Conservation (phyloP, 495 filamentous ascomycete genomes). For the Talaromyces adpressus region DNA sequence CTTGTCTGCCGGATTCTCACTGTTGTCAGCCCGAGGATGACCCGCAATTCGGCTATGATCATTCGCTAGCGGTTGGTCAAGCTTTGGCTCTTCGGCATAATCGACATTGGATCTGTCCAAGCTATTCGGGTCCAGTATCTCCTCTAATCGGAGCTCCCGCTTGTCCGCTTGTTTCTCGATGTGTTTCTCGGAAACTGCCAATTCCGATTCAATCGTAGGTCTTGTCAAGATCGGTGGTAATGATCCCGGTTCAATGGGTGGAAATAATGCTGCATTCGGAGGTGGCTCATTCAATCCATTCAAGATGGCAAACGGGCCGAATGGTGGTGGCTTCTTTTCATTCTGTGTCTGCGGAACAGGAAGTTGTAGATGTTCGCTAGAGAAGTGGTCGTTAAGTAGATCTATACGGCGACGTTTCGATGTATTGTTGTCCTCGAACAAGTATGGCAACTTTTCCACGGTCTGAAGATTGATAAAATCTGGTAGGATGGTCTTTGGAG, state of each 20-base stretch:
- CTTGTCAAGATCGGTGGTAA: conserved; percentile 35
- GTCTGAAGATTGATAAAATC: conserved; percentile 43
- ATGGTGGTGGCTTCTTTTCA: conserved; percentile 41
- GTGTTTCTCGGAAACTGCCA: conserved; percentile 16
- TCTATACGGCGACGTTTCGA: conserved; percentile 39
- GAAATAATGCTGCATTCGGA: conserved; percentile 64
- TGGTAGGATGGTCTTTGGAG: conserved; percentile 36
- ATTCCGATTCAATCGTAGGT: conserved; percentile 23
- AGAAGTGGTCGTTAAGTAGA: conserved; percentile 34
- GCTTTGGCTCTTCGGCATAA: conserved; percentile 8
- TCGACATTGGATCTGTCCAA: conserved; percentile 10
- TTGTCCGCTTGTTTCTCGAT: conserved; percentile 27
- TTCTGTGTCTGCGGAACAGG: conserved; percentile 41
- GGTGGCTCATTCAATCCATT: conserved; percentile 72
- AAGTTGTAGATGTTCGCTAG: conserved; percentile 41
- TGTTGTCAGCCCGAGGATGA: not conserved
- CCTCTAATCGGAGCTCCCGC: conserved; percentile 31
- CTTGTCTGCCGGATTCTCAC: conserved; percentile 7
- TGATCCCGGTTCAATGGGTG: conserved; percentile 57
- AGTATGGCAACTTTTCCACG: conserved; percentile 37
- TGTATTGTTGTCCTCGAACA: conserved; percentile 33
- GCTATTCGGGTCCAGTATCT: conserved; percentile 27
- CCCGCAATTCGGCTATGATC: not conserved
- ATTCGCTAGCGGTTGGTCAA: conserved; percentile 1
- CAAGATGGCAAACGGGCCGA: conserved; percentile 55